Conservation (phyloP, 2,329 filamentous ascomycete species). For the Epichloe typhina region DNA sequence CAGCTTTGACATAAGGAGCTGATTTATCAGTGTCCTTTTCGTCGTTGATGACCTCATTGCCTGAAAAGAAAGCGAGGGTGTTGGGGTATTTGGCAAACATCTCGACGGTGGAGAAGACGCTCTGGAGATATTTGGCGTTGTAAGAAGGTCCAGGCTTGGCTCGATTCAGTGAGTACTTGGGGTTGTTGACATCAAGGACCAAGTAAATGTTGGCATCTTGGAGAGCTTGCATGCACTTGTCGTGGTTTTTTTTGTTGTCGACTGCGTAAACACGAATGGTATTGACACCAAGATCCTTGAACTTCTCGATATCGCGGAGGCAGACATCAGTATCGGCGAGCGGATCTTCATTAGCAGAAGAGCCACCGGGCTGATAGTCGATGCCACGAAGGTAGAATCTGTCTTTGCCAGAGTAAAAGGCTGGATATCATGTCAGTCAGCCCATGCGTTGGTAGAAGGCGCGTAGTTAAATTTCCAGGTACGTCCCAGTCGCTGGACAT, state of each 20-base stretch:
- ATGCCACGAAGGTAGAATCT: conserved; percentile 49
- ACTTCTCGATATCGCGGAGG: conserved; percentile 66
- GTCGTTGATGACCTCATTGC: conserved; percentile 70
- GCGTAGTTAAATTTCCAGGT: neutral
- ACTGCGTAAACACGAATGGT: conserved; percentile 86
- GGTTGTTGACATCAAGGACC: conserved; percentile 82
- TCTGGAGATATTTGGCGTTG: conserved; percentile 73
- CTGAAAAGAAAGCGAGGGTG: conserved; percentile 75
- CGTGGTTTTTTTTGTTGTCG: conserved; percentile 72
- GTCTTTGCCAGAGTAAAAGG: conserved; percentile 39
- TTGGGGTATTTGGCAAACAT: conserved; percentile 73
- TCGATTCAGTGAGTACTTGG: conserved; percentile 78
- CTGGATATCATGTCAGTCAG: conserved; percentile 18
- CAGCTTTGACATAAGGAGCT: conserved; percentile 65
- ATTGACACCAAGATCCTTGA: conserved; percentile 80
- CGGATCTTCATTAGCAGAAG: conserved; percentile 50
- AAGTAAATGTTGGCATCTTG: conserved; percentile 83
- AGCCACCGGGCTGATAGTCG: conserved; percentile 51
- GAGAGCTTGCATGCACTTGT: conserved; percentile 71
- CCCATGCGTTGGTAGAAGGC: neutral
- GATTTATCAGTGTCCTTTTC: conserved; percentile 46
- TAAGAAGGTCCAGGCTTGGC: conserved; percentile 64
- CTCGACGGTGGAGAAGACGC: conserved; percentile 79
- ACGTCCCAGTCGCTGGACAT: neutral
- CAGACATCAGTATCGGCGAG: conserved; percentile 59